phyloP scores from a whole-genome alignment of 192 early-diverging fungal genomes.

The Podila clonocystis region DNA sequence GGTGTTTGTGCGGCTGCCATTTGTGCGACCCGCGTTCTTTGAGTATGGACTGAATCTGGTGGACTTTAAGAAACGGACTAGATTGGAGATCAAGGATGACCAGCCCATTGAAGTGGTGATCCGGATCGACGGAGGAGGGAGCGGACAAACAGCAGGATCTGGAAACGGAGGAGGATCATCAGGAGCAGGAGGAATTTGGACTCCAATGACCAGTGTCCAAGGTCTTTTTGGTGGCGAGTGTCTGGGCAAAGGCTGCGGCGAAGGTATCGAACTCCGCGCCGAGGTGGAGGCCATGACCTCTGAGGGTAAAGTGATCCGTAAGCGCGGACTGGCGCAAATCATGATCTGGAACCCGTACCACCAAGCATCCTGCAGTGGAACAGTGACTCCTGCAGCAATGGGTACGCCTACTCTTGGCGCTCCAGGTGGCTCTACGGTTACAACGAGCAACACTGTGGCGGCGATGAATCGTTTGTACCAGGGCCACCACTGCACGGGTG shows the following conservation, averaged over 20 bases:
- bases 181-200: conserved; percentile 15
- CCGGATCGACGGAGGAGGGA: conserved; percentile 17
- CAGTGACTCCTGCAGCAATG: conserved; percentile 1
- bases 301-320: conserved; percentile 32
- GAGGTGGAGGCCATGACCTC: conserved; percentile 40
- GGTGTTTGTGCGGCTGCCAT: conserved; percentile 54
- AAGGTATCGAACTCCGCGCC: conserved; percentile 31
- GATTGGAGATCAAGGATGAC: conserved; percentile 46
- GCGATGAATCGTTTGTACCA: neutral
- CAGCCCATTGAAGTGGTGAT: conserved; percentile 22
- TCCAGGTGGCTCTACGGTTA: neutral
- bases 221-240: conserved; percentile 31
- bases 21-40: conserved; percentile 57
- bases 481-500: conserved; percentile 27
- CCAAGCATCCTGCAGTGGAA: neutral
- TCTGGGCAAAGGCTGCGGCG: conserved; percentile 37
- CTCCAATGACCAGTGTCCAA: neutral
- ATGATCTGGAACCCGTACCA: conserved; percentile 49
- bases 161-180: conserved; percentile 6
- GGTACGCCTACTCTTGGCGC: too few relatives aligned
- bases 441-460: neutral
- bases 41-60: conserved; percentile 48
- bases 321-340: conserved; percentile 35
- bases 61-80: conserved; percentile 31
- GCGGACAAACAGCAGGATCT: neutral